A percentile compares a stretch with the other conserved stretches of the same genome.
Conservation (phyloP, 805 yeast genomes). For the Ogataea minuta region DNA sequence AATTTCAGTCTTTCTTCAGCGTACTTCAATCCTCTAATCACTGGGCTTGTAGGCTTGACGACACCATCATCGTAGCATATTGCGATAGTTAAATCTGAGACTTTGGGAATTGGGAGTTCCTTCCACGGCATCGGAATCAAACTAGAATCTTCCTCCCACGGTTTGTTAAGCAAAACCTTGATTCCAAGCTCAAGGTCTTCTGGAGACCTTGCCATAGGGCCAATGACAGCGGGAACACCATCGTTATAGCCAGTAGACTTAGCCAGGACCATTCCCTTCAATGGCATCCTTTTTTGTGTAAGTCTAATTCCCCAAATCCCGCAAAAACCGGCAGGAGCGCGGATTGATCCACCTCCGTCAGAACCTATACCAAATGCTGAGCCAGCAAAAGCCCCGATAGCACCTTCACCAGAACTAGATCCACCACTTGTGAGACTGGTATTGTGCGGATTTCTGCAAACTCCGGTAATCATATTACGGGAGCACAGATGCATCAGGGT, state of each 20-base stretch:
- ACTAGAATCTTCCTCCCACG: constrained; percentile 55
- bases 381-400: constrained; percentile 6
- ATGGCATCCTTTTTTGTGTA: constrained; percentile 47
- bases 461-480: constrained; percentile 9
- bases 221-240: constrained; percentile 43
- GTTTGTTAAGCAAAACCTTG: constrained; percentile 46
- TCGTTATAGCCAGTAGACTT: constrained; percentile 45
- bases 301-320: constrained; percentile 51
- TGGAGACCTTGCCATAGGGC: constrained; percentile 47
- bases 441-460: constrained; percentile 9
- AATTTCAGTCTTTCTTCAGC: constrained; percentile 49
- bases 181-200: constrained; percentile 50
- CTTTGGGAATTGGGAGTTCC: constrained; percentile 33
- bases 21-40: constrained; percentile 40
- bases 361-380: constrained; percentile 9
- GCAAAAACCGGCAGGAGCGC: constrained; percentile 48
- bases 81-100: constrained; percentile 43
- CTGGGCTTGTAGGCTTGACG: constrained; percentile 51
- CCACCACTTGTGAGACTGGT: constrained; percentile 10
- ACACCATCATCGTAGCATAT: constrained; percentile 48
- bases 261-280: constrained; percentile 33
- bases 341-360: constrained; percentile 9
- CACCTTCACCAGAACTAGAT: constrained; percentile 12
- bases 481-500: constrained; percentile 9
- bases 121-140: constrained; percentile 52